Conservation (phyloP, 192 early-diverging fungal genomes). For the Coemansia sp. region DNA sequence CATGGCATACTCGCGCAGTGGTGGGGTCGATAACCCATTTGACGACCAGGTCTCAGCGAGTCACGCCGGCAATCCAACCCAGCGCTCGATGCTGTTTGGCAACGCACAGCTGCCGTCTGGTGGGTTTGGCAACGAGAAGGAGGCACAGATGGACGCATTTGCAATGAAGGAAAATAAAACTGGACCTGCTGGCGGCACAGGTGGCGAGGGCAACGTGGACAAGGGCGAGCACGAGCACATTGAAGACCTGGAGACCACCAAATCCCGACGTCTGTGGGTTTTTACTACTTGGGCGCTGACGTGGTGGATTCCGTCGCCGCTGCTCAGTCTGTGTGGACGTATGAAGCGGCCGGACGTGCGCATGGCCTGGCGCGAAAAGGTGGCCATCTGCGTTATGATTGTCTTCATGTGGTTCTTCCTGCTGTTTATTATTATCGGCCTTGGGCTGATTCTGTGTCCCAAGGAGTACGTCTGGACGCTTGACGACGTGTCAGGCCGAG, state of each 20-base stretch:
- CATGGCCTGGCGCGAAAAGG: conserved; percentile 97
- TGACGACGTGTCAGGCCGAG: conserved; percentile 61
- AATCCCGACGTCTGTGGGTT: conserved; percentile 30
- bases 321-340: conserved; percentile 47
- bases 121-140: conserved; percentile 9
- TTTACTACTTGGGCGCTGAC: conserved; percentile 40
- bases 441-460: conserved; percentile 71
- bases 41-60: conserved; percentile 26
- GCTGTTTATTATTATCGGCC: conserved; percentile 85
- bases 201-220: conserved; percentile 43
- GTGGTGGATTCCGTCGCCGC: conserved; percentile 48
- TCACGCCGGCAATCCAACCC: neutral
- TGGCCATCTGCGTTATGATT: conserved; percentile 84
- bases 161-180: conserved; percentile 15
- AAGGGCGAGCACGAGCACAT: conserved; percentile 30
- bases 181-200: conserved; percentile 24
- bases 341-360: conserved; percentile 89
- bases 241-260: conserved; percentile 39
- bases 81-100: conserved; percentile 4
- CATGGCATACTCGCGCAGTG: conserved; percentile 7
- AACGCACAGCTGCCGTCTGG: neutral
- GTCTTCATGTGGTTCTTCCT: conserved; percentile 74
- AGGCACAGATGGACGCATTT: conserved; percentile 23
- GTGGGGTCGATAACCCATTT: conserved; percentile 26
- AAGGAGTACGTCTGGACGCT: conserved; percentile 66